phyloP scores from a whole-genome alignment of 139 green algal species.

The Mesostigma viride region DNA sequence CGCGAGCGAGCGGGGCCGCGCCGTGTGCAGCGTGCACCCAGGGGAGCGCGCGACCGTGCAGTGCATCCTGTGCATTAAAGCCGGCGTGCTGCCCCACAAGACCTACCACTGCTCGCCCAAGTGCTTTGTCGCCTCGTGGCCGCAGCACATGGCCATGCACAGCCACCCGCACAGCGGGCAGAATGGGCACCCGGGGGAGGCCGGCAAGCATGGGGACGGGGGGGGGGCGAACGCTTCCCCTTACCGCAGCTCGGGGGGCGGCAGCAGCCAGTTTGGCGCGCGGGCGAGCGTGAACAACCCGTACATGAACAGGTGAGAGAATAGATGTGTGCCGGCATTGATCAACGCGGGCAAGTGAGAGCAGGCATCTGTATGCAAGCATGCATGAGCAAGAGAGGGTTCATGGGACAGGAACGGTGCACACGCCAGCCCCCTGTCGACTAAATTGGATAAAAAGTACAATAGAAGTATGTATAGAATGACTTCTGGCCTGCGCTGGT shows the following conservation, averaged over 20 bases:
- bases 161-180: conserved; percentile 25
- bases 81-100: conserved; percentile 49
- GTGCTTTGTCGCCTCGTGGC: conserved; percentile 81
- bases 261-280: neutral
- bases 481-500: too few relatives aligned
- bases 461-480: too few relatives aligned
- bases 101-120: conserved; percentile 83
- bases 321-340: too few relatives aligned
- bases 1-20: conserved; percentile 53
- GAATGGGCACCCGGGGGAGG: neutral
- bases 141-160: conserved; percentile 77
- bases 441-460: too few relatives aligned
- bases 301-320: neutral
- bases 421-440: too few relatives aligned
- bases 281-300: neutral
- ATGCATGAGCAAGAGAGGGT: too few relatives aligned
- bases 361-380: too few relatives aligned
- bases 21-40: conserved; percentile 73
- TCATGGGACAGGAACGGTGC: too few relatives aligned
- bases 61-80: conserved; percentile 76
- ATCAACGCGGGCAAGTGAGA: too few relatives aligned
- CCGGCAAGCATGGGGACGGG: conserved; percentile 15
- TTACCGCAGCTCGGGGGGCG: too few relatives aligned
- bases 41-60: conserved; percentile 74
- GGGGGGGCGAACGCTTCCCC: neutral